Evolutionary conservation across 768 basidiomycete species (phyloP).

Genomic region (Tricholoma sp.): DNA sequence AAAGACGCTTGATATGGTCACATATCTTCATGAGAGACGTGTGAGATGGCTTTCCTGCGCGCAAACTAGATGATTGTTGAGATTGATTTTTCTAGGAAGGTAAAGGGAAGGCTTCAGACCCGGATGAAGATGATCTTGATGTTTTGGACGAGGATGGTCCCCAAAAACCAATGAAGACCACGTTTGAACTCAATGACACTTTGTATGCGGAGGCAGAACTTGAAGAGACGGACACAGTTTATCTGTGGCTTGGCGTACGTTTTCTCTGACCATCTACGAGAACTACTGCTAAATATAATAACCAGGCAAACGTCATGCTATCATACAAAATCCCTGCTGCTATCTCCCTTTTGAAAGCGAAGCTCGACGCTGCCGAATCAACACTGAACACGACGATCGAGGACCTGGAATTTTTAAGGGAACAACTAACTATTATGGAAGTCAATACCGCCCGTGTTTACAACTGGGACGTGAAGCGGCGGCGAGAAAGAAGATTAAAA

Average conservation of each 20-base stretch:
- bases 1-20: slow-evolving; percentile 88
- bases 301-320: slow-evolving; percentile 95
- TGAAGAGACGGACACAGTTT: slow-evolving; percentile 83
- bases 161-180: slow-evolving; percentile 62
- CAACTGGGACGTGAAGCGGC: slow-evolving; percentile 90
- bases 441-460: slow-evolving; percentile 92
- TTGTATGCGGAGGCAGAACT: slow-evolving; percentile 89
- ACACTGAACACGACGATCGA: slow-evolving; percentile 67
- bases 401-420: slow-evolving; percentile 88
- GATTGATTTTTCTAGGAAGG: slow-evolving; percentile 44
- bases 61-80: background rate
- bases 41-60: slow-evolving; percentile 34
- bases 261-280: background rate
- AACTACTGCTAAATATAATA: background rate
- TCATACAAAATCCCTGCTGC: slow-evolving; percentile 86
- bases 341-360: slow-evolving; percentile 63
- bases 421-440: slow-evolving; percentile 97
- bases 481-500: slow-evolving; percentile 51
- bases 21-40: slow-evolving; percentile 66
- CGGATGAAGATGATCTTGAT: slow-evolving; percentile 47
- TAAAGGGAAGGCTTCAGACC: slow-evolving; percentile 41
- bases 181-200: slow-evolving; percentile 96
- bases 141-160: slow-evolving; percentile 44
- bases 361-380: slow-evolving; percentile 66
- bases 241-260: slow-evolving; percentile 92